Evolutionary conservation across 202 grass and related monocot genomes (phyloP), one percentile per base, ranked within the genome.

Genomic region (Miscanthus sacchariflorus): DNA sequence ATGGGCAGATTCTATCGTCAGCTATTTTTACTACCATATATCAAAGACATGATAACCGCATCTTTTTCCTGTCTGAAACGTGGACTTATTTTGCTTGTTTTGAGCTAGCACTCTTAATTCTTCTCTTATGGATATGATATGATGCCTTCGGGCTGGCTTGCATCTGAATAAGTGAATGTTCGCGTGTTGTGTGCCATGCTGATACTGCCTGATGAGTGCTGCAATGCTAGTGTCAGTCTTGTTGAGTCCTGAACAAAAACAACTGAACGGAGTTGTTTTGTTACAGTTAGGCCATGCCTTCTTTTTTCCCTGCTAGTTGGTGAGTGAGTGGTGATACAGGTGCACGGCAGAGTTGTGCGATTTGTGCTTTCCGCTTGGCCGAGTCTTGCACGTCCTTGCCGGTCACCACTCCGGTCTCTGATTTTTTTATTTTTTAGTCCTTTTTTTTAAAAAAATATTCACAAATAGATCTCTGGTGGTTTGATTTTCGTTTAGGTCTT

Each of bases 331-430:
- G 65, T 27, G 12, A 0, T 2, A 3, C 17, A 24, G 33, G 50
- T 28, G 44, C 61, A 58, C 81, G 13, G 49, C 2, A 19, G 17
- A 64, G 81, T 74, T 59, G 81, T 64, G 27, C 11, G 5, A 14
- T 7, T 70, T 2, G 18, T 18, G 19, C 12, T 36, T 58, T 12
- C 24, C 1, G 64, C 2, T 83, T 84, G 70, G 38, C 81, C 81
- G 39, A 33, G 70, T 84, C 81, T 36, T 38, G 45, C 67, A 3
- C 43, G 81, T 63, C 35, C 81, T 83, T 59, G 81, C 49, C 4
- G 30, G 30, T 33, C 30, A 33, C 30, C 30, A 33, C 30, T 33
- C 30, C 30, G 30, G 30, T 33, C 30, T 33, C 30, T 33, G 30
- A 33, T 1, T 33, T 33, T 33, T 33, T 33, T 33, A 33, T 33